Evolutionary conservation across 2,329 filamentous ascomycete species (phyloP).

Genomic region (Hymenoscyphus repandus): DNA sequence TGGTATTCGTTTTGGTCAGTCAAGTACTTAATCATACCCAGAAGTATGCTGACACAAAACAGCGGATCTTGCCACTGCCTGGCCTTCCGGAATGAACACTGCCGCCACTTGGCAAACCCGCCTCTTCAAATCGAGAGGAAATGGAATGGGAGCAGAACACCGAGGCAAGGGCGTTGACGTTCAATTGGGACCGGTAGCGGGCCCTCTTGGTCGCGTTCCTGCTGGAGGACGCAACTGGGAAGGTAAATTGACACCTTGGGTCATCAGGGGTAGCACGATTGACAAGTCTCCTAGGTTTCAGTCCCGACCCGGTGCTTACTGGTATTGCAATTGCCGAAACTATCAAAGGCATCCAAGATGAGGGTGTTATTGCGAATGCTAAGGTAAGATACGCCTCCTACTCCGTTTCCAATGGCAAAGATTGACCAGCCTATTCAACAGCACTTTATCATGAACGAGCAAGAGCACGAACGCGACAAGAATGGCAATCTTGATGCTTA

Average conservation of each 20-base stretch:
- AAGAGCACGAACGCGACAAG: conserved; percentile 45
- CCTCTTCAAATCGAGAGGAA: conserved; percentile 62
- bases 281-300: conserved; percentile 39
- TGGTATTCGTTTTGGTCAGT: conserved; percentile 36
- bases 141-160: conserved; percentile 65
- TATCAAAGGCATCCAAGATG: conserved; percentile 74
- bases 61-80: conserved; percentile 64
- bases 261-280: not conserved
- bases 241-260: conserved; percentile 25
- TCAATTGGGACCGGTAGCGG: conserved; percentile 70
- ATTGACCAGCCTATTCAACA: too few relatives aligned
- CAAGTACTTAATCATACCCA: not conserved
- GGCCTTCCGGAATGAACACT: conserved; percentile 70
- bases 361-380: conserved; percentile 75
- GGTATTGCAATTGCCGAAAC: conserved; percentile 68
- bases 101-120: conserved; percentile 72
- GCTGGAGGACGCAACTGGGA: conserved; percentile 68
- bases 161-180: conserved; percentile 69
- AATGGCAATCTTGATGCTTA: conserved; percentile 52
- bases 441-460: conserved; percentile 66
- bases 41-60: not conserved
- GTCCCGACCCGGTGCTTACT: conserved; percentile 70
- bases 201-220: conserved; percentile 59
- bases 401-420: too few relatives aligned
- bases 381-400: conserved; percentile 37